phyloP scores from a whole-genome alignment of 2,329 filamentous ascomycete species.

The Bimuria novae-zelandiae region DNA sequence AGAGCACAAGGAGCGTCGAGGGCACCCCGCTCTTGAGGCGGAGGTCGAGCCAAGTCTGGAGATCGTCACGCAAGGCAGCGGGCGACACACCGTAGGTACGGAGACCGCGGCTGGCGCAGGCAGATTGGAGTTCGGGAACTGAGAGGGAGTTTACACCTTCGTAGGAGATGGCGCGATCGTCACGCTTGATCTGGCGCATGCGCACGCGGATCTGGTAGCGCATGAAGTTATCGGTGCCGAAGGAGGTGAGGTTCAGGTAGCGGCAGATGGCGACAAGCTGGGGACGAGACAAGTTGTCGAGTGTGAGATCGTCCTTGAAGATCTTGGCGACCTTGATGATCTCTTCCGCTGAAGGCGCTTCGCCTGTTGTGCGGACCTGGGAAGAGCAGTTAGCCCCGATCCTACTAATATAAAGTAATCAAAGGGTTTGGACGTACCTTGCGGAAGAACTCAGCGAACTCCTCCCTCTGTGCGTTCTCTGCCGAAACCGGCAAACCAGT shows the following conservation, averaged over 20 bases:
- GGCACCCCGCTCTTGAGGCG: slow-evolving; percentile 94
- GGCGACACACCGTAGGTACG: slow-evolving; percentile 92
- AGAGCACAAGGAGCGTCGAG: slow-evolving; percentile 90
- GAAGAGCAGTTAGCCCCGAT: slow-evolving; percentile 17
- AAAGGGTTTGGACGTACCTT: slow-evolving; percentile 63
- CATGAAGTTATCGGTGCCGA: slow-evolving; percentile 96
- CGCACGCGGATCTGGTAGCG: slow-evolving; percentile 96
- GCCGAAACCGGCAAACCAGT: slow-evolving; percentile 88
- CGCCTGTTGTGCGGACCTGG: slow-evolving; percentile 74
- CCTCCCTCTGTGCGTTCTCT: slow-evolving; percentile 84
- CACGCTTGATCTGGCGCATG: slow-evolving; percentile 99
- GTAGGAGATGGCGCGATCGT: slow-evolving; percentile 90
- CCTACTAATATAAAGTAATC: not conserved
- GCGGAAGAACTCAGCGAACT: slow-evolving; percentile 96
- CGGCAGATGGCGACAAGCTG: slow-evolving; percentile 97
- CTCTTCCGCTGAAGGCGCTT: slow-evolving; percentile 83
- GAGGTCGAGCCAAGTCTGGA: slow-evolving; percentile 92
- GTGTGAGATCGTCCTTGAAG: slow-evolving; percentile 95
- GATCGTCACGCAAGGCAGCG: slow-evolving; percentile 82
- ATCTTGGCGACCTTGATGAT: slow-evolving; percentile 99
- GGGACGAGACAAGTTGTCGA: slow-evolving; percentile 94
- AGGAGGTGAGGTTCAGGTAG: slow-evolving; percentile 97
- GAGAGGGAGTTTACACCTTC: slow-evolving; percentile 93
- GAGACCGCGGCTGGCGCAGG: slow-evolving; percentile 88
- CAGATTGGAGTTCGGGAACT: slow-evolving; percentile 90